phyloP scores from a whole-genome alignment of 176 grass and related monocot species.

The Secale cereale region DNA sequence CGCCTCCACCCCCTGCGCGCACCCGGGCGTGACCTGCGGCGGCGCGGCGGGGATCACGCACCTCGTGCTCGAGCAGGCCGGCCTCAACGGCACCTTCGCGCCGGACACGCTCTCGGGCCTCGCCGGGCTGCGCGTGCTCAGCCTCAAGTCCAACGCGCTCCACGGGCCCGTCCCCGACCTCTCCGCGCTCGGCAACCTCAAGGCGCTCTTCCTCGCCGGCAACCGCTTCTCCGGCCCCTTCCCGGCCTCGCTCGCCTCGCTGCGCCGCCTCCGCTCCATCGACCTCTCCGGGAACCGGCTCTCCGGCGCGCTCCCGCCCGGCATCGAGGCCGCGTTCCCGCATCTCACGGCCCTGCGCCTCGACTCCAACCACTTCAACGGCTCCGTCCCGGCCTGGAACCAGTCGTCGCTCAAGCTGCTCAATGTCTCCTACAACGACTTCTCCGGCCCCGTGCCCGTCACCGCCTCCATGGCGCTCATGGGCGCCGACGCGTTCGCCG shows the following conservation, averaged over 20 bases:
- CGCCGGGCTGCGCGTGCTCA: slow-evolving; percentile 70
- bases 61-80: slow-evolving; percentile 59
- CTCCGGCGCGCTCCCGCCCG: slow-evolving; percentile 52
- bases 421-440: slow-evolving; percentile 82
- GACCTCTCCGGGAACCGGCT: slow-evolving; percentile 75
- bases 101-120: slow-evolving; percentile 43
- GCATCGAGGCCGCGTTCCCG: slow-evolving; percentile 53
- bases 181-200: slow-evolving; percentile 75
- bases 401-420: slow-evolving; percentile 63
- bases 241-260: slow-evolving; percentile 52
- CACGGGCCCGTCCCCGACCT: slow-evolving; percentile 70
- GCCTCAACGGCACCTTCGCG: slow-evolving; percentile 67
- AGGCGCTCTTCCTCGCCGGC: slow-evolving; percentile 67
- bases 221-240: slow-evolving; percentile 87
- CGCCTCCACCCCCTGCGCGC: slow-evolving; percentile 32
- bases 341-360: slow-evolving; percentile 53
- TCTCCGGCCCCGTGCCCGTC: slow-evolving; percentile 77
- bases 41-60: slow-evolving; percentile 32
- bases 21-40: slow-evolving; percentile 48
- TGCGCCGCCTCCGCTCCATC: slow-evolving; percentile 75
- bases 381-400: slow-evolving; percentile 75
- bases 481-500: slow-evolving; percentile 42
- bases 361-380: slow-evolving; percentile 75
- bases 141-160: slow-evolving; percentile 82
- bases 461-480: slow-evolving; percentile 45